Evolutionary conservation across 768 basidiomycete genomes (phyloP), one percentile per base, ranked within the genome.

Genomic region (Lactarius quietus): DNA sequence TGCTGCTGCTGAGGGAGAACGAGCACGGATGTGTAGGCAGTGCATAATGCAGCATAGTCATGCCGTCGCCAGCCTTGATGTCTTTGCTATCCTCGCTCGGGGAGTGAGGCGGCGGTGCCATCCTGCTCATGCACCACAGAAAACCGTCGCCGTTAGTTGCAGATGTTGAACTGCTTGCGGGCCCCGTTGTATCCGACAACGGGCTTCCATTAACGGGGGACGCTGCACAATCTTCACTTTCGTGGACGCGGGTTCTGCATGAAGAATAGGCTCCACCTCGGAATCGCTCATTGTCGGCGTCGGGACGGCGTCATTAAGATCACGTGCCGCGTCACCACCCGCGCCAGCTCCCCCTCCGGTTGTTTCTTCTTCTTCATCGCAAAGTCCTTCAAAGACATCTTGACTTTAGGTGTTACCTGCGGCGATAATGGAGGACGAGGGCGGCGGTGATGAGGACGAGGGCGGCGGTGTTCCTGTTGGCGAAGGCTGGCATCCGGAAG

Each of bases 381-480:
- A 14, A 70, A 70, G 55, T 70, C 69, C 38, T 65, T 70, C 57
- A 70, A 43, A n/a, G 69, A 70, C 63, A 70, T 59, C 57, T 70
- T 70, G 59, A 70, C 69, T 61, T 70, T 70, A 20, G 67, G 63
- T 23, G n/a, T 45, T 23, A n/a, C 45, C 45, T 26, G 45, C 23
- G n/a, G 23, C 12, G 23, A 48, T 23, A 57, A 52, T 15, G 53
- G n/a, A n/a, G n/a, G n/a, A n/a, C n/a, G n/a, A n/a, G 58, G n/a
- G n/a, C n/a, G n/a, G n/a, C n/a, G n/a, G n/a, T n/a, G n/a, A n/a
- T n/a, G n/a, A n/a, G n/a, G n/a, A n/a, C n/a, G n/a, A n/a, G n/a
- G n/a, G n/a, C n/a, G n/a, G n/a, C n/a, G n/a, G n/a, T n/a, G n/a
- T n/a, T n/a, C n/a, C n/a, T n/a, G n/a, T n/a, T n/a, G n/a, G n/a